A percentile compares a stretch with the other conserved stretches of the same genome.
Evolutionary conservation across 176 grass and related monocot species (phyloP).

Genomic region (Cymbopogon citratus): DNA sequence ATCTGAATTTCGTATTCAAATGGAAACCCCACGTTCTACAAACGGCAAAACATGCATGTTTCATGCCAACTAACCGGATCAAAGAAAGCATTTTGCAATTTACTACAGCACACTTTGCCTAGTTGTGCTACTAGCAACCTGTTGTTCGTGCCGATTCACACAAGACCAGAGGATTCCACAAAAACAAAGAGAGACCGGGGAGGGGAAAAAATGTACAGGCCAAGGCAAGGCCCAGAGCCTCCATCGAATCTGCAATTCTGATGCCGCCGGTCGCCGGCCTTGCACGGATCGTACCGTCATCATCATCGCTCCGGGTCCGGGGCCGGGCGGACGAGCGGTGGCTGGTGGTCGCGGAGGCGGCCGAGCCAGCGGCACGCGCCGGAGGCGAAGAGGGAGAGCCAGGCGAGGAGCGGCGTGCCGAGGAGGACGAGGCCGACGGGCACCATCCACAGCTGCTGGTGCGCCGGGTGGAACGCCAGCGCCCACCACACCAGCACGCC

Average conservation of each 20-base stretch:
- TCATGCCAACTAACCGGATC: background rate
- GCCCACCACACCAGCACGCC: conserved; percentile 76
- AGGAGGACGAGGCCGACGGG: conserved; percentile 77
- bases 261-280: background rate
- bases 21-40: background rate
- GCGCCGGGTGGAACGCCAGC: conserved; percentile 58
- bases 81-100: background rate
- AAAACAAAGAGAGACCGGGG: background rate
- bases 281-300: background rate
- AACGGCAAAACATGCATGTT: background rate
- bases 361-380: conserved; percentile 16
- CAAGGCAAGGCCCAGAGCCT: background rate
- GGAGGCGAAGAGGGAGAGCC: conserved; percentile 68
- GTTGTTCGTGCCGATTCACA: background rate
- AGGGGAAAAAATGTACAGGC: background rate
- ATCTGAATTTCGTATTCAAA: background rate
- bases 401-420: conserved; percentile 72
- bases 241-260: background rate
- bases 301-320: conserved; percentile 19
- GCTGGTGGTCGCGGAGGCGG: background rate
- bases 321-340: background rate
- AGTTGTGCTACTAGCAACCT: background rate
- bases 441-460: conserved; percentile 88
- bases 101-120: background rate
- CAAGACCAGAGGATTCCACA: background rate